phyloP scores from a whole-genome alignment of 768 basidiomycete species.

The Trichaptum fuscoviolaceum region DNA sequence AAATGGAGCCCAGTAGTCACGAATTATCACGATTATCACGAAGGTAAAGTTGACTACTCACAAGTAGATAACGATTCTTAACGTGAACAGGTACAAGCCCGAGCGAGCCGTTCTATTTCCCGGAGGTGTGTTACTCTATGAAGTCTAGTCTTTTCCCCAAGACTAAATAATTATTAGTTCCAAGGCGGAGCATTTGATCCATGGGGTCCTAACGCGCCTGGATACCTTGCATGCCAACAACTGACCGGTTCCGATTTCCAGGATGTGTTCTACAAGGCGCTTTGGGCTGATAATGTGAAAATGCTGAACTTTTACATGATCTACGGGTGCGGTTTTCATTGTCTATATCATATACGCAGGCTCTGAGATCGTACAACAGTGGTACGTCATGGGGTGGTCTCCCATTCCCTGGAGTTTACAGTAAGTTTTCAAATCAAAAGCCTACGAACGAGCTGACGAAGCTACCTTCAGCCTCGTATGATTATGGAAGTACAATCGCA shows the following conservation, averaged over 20 bases:
- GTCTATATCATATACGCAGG: background rate
- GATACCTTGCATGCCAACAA: slow-evolving; percentile 54
- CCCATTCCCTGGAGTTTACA: slow-evolving; percentile 73
- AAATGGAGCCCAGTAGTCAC: slow-evolving; percentile 60
- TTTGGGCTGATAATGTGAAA: slow-evolving; percentile 80
- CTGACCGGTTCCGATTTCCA: slow-evolving; percentile 72
- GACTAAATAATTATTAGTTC: slow-evolving; percentile 31
- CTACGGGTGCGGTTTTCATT: slow-evolving; percentile 47
- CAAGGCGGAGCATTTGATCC: slow-evolving; percentile 79
- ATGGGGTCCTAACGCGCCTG: slow-evolving; percentile 57
- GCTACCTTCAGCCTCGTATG: slow-evolving; percentile 50
- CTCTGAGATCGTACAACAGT: slow-evolving; percentile 29
- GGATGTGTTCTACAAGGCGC: slow-evolving; percentile 71
- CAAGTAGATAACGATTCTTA: no score
- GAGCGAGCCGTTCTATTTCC: slow-evolving; percentile 63
- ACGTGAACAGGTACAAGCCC: slow-evolving; percentile 29
- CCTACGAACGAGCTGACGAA: slow-evolving; percentile 10
- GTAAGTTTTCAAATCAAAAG: slow-evolving; percentile 20
- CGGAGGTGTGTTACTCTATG: slow-evolving; percentile 42
- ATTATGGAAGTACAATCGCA: slow-evolving; percentile 52
- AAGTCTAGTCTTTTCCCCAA: background rate
- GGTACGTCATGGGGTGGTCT: slow-evolving; percentile 85
- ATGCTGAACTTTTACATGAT: slow-evolving; percentile 84
- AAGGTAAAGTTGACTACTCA: slow-evolving; percentile 18
- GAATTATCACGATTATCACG: slow-evolving; percentile 63